Evolutionary conservation across 2,329 filamentous ascomycete species (phyloP), one percentile per base, ranked within the genome.

Genomic region (Alternaria consortialis): DNA sequence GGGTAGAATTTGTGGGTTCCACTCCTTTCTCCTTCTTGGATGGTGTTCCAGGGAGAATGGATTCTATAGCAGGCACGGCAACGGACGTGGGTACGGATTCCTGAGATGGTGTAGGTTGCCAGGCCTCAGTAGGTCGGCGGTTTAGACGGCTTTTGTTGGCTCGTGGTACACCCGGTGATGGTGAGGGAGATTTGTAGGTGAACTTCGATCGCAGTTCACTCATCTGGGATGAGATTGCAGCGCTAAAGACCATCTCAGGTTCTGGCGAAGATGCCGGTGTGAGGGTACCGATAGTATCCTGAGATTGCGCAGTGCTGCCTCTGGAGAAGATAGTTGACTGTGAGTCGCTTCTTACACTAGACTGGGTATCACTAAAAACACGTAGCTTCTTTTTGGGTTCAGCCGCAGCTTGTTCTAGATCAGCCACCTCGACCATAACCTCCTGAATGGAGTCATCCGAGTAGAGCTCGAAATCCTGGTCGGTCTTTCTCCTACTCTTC

Each of bases 371-470:
- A 29, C 68, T 71, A 58, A 79, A 78, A 6, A 79, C 63, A 11
- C 66, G 63, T 46, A 78, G 53, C 63, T 76, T 76, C 63, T 76
- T 77, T 64, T 67, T 76, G 7, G 71, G 63, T 46, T 73, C 70
- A 3, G 68, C 72, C 3, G 67, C 68, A 39, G 64, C 61, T 58
- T 77, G 66, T 34, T 77, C 74, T 4, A 75, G 60, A 54, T 79
- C 78, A 40, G 72, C 74, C 2, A 76, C 63, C 50, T 74, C 69
- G 12, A 76, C 77, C 65, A 82, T 76, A 7, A 79, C 82, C 23
- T 82, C 80, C 23, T 80, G 79, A 7, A 81, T 70, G 5, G 82
- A 83, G 54, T 84, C 82, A 62, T 84, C 83, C 4, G 82, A 84
- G 71, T 77, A 83, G 1, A 84, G 68, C 23, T 83, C 78, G 59